Evolutionary conservation across 768 basidiomycete genomes (phyloP), one percentile per base, ranked within the genome.

Genomic region (Russula vinacea): DNA sequence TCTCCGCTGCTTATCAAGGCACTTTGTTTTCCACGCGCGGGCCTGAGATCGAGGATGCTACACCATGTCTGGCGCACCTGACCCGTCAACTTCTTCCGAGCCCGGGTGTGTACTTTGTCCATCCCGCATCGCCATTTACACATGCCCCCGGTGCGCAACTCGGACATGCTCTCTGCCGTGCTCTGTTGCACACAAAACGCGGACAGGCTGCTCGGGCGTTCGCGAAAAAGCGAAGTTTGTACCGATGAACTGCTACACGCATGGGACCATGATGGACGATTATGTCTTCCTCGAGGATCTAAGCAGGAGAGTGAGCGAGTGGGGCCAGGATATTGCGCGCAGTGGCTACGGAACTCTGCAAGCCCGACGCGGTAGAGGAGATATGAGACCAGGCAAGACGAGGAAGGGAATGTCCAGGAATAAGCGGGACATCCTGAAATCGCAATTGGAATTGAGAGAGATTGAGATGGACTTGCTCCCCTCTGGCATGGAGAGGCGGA

Each of bases 261-360:
- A 90, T 84, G 91, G 92, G 10, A 81, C 83, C 32, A 88, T 96
- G 86, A 89, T 93, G 86, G 83, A 87, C 69, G 94, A 97, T 75
- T 97, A 94, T 73, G 79, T 80, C 47, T 94, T 86, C 72, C 78
- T 97, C 68, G 94, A 97, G 75, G 90, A 92, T 19, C 74, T 93
- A 35, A 85, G 89, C 24, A 76, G 94, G 67, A 86, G 82, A 68
- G 86, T 89, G n/a, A 78, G 80, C 24, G 84, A 83, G 14, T 90
- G 88, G 86, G 92, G 88, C 0, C 73, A 76, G 69, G 83, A 91
- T 70, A 89, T 92, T 64, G 80, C 81, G 66, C 78, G 78, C 57
- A 83, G 90, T 62, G 82, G 87, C 47, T 84, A 83, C 74, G 72
- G 74, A 70, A 70, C 77, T 71, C 19, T 56, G 72, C 67, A 14